Percentiles rank a stretch among this genome's conserved stretches.
These are phyloP conservation scores for Suillus cothurnatus DNA, from an alignment of 768 basidiomycete genomes.

Conservation along the genomic window DNA sequence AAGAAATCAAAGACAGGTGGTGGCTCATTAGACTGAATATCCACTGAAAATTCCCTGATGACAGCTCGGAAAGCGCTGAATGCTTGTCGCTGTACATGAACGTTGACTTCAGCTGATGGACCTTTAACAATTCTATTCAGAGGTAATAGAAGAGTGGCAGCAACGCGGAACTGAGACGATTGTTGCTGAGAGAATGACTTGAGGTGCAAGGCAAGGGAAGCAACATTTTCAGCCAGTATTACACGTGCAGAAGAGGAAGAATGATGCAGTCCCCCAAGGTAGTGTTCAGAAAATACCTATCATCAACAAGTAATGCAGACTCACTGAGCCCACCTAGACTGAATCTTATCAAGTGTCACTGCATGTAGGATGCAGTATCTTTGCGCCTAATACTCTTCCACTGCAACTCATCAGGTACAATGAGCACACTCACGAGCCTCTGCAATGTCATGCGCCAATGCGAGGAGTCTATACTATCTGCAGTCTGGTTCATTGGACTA, in stretches of 20 bases:
- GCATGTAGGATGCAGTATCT: background rate
- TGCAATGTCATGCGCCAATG: background rate
- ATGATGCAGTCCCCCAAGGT: conserved; percentile 39
- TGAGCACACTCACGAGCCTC: background rate
- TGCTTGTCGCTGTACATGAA: conserved; percentile 45
- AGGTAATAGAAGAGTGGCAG: conserved; percentile 28
- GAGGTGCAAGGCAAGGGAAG: conserved; percentile 22
- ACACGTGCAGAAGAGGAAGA: conserved; percentile 34
- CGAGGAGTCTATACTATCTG: background rate
- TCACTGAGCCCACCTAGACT: conserved; percentile 5
- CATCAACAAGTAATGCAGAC: background rate
- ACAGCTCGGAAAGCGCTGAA: conserved; percentile 43
- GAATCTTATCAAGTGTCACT: background rate
- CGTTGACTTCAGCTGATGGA: conserved; percentile 45
- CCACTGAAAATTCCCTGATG: conserved; percentile 44
- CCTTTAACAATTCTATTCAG: conserved; percentile 40
- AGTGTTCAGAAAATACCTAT: background rate
- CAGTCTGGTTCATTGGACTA: background rate
- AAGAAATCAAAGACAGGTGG: conserved; percentile 41
- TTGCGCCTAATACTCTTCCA: background rate
- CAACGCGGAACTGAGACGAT: conserved; percentile 27
- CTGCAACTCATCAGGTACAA: background rate
- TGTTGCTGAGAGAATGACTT: conserved; percentile 33
- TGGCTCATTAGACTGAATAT: conserved; percentile 31
- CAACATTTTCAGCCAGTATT: conserved; percentile 28